Evolutionary conservation across 345 rosid species (phyloP), one percentile per base, ranked within the genome.

Genomic region (Lepidium sativum): DNA sequence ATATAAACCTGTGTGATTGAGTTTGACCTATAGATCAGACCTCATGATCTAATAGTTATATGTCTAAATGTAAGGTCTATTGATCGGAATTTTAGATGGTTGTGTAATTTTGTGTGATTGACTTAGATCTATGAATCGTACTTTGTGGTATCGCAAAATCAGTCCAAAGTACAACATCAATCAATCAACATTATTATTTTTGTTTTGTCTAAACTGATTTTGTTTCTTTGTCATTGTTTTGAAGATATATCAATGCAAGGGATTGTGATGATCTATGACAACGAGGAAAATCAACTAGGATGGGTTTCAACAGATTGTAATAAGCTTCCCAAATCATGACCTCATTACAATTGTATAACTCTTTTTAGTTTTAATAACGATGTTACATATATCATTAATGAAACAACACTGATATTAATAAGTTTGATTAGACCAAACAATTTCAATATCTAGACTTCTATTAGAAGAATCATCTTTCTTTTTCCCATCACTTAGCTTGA

Each of bases 391-490:
- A 25, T 6, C 5, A 25, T 4, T 25, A 25, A 25, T 25, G 4
- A 25, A 25, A 4, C 29, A 4, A 25, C 29, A 27, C 31, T 27
- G 31, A 27, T 4, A 27, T 63, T 43, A 67, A 45, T 59, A 60
- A 17, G 51, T 60, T 54, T 80, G 67, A 61, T 81, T n/a, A 25
- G 96, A 81, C 92, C 96, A 88, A 14, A 79, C 72, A 73, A 85
- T 84, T 64, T 86, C 92, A 42, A 88, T 74, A 50, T 88, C 92
- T 54, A 88, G 79, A 2, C 81, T 80, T 78, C 80, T 79, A 37
- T 83, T 54, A 52, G 84, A 78, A 52, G 81, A 70, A 7, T 77
- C 77, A 37, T 85, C 83, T 68, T n/a, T 85, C 67, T 75, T 80
- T 75, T 47, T 81, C 38, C 81, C 84, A 9, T 82, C 78, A 60